phyloP scores from a whole-genome alignment of 805 yeast genomes.

The Yarrowia osloensis region DNA sequence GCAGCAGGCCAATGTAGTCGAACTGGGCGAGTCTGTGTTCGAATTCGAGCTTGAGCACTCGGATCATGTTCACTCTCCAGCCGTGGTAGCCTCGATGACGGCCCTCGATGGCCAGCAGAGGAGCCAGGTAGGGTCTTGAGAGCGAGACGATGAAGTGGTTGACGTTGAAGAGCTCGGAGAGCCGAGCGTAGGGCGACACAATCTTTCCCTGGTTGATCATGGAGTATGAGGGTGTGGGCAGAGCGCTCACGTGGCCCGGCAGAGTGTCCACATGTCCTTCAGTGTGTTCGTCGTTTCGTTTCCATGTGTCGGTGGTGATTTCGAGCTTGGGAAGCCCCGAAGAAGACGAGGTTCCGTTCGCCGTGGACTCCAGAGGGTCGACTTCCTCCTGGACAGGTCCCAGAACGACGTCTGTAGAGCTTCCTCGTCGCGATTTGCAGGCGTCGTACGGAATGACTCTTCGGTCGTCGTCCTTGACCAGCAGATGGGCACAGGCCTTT shows the following conservation, averaged over 20 bases:
- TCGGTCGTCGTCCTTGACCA: conserved; percentile 58
- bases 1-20: conserved; percentile 74
- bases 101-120: conserved; percentile 78
- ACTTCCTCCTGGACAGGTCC: conserved; percentile 11
- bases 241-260: background rate
- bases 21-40: conserved; percentile 81
- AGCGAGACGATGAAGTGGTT: conserved; percentile 89
- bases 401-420: conserved; percentile 34
- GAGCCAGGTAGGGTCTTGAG: conserved; percentile 93
- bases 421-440: conserved; percentile 36
- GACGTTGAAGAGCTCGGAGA: conserved; percentile 91
- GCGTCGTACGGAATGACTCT: conserved; percentile 42
- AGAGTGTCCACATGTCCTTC: background rate
- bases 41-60: conserved; percentile 70
- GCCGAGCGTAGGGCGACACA: conserved; percentile 77
- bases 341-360: background rate
- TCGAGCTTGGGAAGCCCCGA: background rate
- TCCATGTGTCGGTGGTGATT: background rate
- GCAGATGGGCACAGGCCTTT: conserved; percentile 49
- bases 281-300: background rate
- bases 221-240: conserved; percentile 46
- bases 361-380: background rate
- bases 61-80: conserved; percentile 49
- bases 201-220: conserved; percentile 45
- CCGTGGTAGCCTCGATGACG: conserved; percentile 57